A percentile compares a stretch with the other conserved stretches of the same genome.
phyloP scores from a whole-genome alignment of 2,329 filamentous ascomycete genomes.

The Plenodomus tracheiphilus region DNA sequence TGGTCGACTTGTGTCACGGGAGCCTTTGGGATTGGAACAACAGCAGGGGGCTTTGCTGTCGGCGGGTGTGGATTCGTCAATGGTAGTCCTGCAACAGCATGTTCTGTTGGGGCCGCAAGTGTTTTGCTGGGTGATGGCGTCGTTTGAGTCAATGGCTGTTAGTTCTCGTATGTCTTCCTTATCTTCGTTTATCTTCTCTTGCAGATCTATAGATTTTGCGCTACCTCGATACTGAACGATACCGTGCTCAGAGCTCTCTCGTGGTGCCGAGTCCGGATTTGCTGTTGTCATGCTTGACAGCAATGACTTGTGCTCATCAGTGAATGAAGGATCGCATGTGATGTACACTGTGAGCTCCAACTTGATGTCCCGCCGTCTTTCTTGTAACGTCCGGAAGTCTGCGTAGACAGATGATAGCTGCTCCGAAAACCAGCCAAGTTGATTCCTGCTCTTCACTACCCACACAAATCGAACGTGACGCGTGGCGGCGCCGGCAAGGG shows the following conservation, averaged over 20 bases:
- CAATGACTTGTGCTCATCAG: constrained; percentile 44
- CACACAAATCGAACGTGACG: constrained; percentile 60
- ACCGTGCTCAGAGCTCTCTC: constrained; percentile 14
- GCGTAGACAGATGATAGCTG: constrained; percentile 53
- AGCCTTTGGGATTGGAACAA: constrained; percentile 12
- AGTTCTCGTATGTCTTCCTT: constrained; percentile 31
- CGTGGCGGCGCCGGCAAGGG: constrained; percentile 45
- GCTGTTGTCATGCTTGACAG: constrained; percentile 27
- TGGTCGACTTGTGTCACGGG: constrained; percentile 5
- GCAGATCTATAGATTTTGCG: constrained; percentile 19
- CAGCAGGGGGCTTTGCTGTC: constrained; percentile 26
- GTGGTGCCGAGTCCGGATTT: constrained; percentile 4
- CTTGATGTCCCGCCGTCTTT: constrained; percentile 44
- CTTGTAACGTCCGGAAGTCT: constrained; percentile 49
- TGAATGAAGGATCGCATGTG: constrained; percentile 56
- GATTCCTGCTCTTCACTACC: constrained; percentile 60
- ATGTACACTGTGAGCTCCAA: constrained; percentile 59
- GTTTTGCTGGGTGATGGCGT: constrained; percentile 20
- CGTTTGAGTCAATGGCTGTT: constrained; percentile 7
- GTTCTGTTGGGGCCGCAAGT: constrained; percentile 30
- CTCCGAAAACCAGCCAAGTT: constrained; percentile 57
- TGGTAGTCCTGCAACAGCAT: constrained; percentile 56
- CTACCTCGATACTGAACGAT: constrained; percentile 23
- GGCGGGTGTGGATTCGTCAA: constrained; percentile 44
- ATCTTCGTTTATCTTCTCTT: constrained; percentile 19